phyloP scores from a whole-genome alignment of 2,329 filamentous ascomycete species.

The Verticillium nonalfalfae region DNA sequence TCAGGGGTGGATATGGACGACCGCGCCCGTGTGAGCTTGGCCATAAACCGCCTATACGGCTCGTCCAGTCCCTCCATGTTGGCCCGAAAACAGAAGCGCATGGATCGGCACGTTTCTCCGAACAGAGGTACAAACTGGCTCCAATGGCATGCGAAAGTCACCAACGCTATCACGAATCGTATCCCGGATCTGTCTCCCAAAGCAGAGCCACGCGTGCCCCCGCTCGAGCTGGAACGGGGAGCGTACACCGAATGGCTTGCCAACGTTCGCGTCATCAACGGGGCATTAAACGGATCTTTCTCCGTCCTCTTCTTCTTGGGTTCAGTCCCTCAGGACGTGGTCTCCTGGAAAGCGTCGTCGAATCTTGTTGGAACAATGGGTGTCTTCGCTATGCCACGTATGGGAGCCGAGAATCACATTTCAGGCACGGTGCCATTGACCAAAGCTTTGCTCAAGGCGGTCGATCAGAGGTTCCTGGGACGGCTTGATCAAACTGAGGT shows the following conservation, averaged over 20 bases:
- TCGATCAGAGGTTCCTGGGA: constrained; percentile 26
- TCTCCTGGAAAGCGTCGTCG: constrained; percentile 42
- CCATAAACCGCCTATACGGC: constrained; percentile 48
- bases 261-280: constrained; percentile 57
- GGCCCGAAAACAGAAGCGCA: constrained; percentile 4
- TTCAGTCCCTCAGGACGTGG: constrained; percentile 33
- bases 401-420: constrained; percentile 25
- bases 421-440: constrained; percentile 48
- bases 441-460: constrained; percentile 35
- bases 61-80: constrained; percentile 18
- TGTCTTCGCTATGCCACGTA: constrained; percentile 40
- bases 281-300: constrained; percentile 55
- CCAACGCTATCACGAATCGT: neutral
- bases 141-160: neutral
- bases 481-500: constrained; percentile 28
- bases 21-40: constrained; percentile 34
- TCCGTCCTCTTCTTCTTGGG: constrained; percentile 63
- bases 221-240: constrained; percentile 27
- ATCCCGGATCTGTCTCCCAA: neutral
- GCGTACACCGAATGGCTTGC: constrained; percentile 59
- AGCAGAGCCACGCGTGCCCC: constrained; percentile 2
- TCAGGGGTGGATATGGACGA: constrained; percentile 23
- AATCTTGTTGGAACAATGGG: constrained; percentile 58
- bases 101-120: too few species aligned
- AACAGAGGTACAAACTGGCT: neutral